Percentiles rank a stretch among this genome's conserved stretches.
Evolutionary conservation across 2,329 filamentous ascomycete genomes (phyloP).

Genomic region (Stromatinia cepivora): DNA sequence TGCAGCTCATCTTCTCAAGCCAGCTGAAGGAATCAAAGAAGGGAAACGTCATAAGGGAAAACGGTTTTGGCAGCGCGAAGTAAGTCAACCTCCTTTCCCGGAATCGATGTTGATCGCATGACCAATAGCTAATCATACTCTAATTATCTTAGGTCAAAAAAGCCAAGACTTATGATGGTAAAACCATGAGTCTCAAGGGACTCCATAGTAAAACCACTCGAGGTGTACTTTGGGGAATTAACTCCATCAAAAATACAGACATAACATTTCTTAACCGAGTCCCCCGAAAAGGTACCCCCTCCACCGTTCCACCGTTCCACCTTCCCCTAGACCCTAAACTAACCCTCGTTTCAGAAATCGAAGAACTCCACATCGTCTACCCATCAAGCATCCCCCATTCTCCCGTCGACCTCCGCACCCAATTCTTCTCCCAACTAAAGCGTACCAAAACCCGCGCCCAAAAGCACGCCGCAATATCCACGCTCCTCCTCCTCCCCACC

Average conservation of each 20-base stretch:
- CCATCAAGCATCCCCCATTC: background rate
- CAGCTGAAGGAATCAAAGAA: slow-evolving; percentile 25
- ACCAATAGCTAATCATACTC: background rate
- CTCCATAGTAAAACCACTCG: slow-evolving; percentile 26
- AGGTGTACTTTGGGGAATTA: slow-evolving; percentile 24
- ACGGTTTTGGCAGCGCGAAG: slow-evolving; percentile 27
- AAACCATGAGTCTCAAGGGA: slow-evolving; percentile 24
- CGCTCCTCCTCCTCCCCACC: background rate
- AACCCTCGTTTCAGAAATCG: background rate
- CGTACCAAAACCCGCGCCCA: background rate
- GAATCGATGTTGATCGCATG: background rate
- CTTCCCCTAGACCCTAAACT: background rate
- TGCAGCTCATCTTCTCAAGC: slow-evolving; percentile 25
- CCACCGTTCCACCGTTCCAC: background rate
- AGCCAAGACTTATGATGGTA: slow-evolving; percentile 27
- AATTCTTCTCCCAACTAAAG: slow-evolving; percentile 7
- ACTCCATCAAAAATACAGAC: slow-evolving; percentile 26
- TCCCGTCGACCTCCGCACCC: background rate
- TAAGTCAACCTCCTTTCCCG: background rate
- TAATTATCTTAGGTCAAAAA: slow-evolving; percentile 24
- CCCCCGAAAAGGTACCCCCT: slow-evolving; percentile 23
- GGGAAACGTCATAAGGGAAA: slow-evolving; percentile 21
- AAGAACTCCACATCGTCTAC: slow-evolving; percentile 8
- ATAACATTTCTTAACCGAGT: slow-evolving; percentile 27
- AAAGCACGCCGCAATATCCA: slow-evolving; percentile 13